Base-by-base conservation (phyloP, 139 green algal genomes). In the Diplosphaera chodatii region DNA sequence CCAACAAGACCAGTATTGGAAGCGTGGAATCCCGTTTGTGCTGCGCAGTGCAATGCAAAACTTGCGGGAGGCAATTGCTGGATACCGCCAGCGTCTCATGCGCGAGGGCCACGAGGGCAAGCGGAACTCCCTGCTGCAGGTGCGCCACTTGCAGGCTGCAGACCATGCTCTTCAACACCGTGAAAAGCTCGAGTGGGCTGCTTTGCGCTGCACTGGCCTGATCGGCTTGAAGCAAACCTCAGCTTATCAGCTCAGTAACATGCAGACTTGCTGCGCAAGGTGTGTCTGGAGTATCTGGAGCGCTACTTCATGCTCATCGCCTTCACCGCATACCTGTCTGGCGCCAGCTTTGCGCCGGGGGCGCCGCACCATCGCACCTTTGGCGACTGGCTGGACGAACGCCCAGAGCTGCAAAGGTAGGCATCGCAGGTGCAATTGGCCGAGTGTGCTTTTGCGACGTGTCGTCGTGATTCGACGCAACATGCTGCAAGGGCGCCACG, bases 231-330 rank as follows among this genome's bases (percentile, higher is more conserved):
- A n/a, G n/a, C n/a, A n/a, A n/a, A n/a, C n/a, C n/a, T n/a, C n/a
- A n/a, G n/a, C n/a, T n/a, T n/a, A n/a, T n/a, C n/a, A n/a, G n/a
- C n/a, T n/a, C n/a, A 18, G 33, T 15, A 22, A 8, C 5, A 8
- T 66, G 62, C 6, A 59, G 25, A 5, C 25, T 23, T 28, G 28
- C n/a, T 33, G 10, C 59, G n/a, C 1, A 80, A 91, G 82, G 89
- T 93, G 64, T 93, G 88, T 81, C 72, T 95, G 73, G 89, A 95
- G 70, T 94, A 95, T 69, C 75, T 95, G 55, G 87, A 95, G 77
- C 80, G 89, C 20, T 95, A 95, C 75, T 94, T 83, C 74, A 72
- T 86, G 23, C 78, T 98, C 10, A 88, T 98, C 40, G 82, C 81
- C 37, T 98, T 97, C 75, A 74, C 87, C 33, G 80, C 82, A 30